These are phyloP conservation scores for Kuraishia molischiana DNA, from an alignment of 805 yeast species.

Conservation along the genomic window DNA sequence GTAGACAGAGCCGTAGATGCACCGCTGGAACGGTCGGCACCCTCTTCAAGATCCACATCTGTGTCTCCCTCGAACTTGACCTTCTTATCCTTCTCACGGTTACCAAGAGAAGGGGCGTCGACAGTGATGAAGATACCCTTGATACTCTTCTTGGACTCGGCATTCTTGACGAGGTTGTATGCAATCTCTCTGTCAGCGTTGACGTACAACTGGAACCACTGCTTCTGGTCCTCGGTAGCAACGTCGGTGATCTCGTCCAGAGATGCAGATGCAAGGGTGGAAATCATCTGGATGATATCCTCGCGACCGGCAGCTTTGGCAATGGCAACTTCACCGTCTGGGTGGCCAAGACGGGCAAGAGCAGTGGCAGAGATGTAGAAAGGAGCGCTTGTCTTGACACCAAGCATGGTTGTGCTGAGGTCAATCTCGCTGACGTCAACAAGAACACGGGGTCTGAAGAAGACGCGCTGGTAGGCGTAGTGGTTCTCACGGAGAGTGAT, in stretches of 20 bases:
- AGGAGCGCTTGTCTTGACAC: constrained; percentile 61
- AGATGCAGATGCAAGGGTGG: constrained; percentile 84
- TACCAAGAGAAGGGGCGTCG: constrained; percentile 87
- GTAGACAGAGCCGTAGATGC: constrained; percentile 83
- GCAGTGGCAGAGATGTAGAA: constrained; percentile 92
- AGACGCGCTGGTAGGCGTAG: constrained; percentile 77
- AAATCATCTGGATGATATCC: constrained; percentile 78
- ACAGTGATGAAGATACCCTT: constrained; percentile 83
- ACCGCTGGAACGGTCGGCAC: constrained; percentile 58
- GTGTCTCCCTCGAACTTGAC: constrained; percentile 44
- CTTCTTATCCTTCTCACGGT: constrained; percentile 83
- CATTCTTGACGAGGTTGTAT: constrained; percentile 52
- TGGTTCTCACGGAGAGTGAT: constrained; percentile 86
- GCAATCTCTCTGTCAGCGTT: constrained; percentile 66
- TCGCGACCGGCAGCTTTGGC: constrained; percentile 76
- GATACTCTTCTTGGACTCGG: constrained; percentile 56
- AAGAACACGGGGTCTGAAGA: constrained; percentile 75
- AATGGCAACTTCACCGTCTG: constrained; percentile 83
- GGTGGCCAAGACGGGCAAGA: constrained; percentile 82
- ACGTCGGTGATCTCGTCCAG: constrained; percentile 77
- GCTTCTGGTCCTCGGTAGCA: constrained; percentile 55
- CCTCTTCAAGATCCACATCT: constrained; percentile 35
- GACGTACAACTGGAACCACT: constrained; percentile 87
- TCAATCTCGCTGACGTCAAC: constrained; percentile 77
- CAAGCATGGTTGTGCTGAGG: constrained; percentile 63